Base-by-base conservation (phyloP, 371 early-diverging fungal genomes). In the Circinella umbellata region DNA sequence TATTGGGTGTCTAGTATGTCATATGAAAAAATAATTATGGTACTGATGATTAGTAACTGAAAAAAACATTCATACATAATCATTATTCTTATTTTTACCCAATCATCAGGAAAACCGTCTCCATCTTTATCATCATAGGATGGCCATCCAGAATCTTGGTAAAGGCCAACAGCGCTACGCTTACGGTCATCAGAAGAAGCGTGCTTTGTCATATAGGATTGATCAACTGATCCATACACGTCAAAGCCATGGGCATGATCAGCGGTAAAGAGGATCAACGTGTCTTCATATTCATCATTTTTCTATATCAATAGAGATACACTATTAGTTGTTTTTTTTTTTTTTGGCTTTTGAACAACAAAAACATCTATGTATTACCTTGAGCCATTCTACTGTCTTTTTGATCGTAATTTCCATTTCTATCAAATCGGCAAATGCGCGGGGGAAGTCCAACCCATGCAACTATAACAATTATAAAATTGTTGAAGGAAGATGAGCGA, bases 181-280 rank as follows among this genome's bases (percentile, higher is more conserved):
- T 88, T 88, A 57, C 85, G 79, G 37, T 73, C 73, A 5, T 69
- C 65, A 3, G 47, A 76, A 11, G 63, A 61, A 15, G 60, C 61
- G 27, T 67, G 61, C 27, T 72, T 68, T 10, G 47, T 64, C 27
- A 80, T 78, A 46, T 73, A 76, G 11, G 65, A 47, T 34, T 66
- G 70, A 73, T 91, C 93, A 55, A 92, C 90, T 38, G 91, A 80
- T 18, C 92, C 93, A 78, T 84, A 91, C 70, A 91, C 90, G 70
- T 91, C 93, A 74, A 86, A 93, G 34, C 81, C 88, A 66, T 92
- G 93, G 42, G 86, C 79, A 69, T 92, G 93, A 69, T 92, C 93
- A 57, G 92, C 90, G 54, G 93, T 92, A 63, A 90, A 80, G 55
- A 91, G 69, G 74, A 92, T 89, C 69, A 88, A 77, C 55, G 93